These are phyloP conservation scores for Pontederia paniculata DNA, from an alignment of 176 grass and related monocot genomes.

Conservation along the genomic window DNA sequence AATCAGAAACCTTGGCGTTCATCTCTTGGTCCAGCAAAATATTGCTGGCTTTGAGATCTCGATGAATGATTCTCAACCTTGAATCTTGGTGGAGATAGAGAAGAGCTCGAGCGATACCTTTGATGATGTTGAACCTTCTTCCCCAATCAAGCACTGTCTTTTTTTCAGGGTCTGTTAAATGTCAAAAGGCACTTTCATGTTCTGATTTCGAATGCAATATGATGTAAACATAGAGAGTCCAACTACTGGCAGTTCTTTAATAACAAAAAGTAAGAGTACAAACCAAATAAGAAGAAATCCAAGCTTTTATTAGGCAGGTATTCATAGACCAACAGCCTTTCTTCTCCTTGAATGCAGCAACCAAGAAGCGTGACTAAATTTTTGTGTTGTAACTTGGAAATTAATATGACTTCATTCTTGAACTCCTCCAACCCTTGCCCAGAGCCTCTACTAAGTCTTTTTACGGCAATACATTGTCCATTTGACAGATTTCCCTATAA, in stretches of 20 bases:
- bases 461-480: background rate
- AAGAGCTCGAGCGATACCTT: slow-evolving; percentile 3
- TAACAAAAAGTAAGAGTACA: too few species aligned
- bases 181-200: background rate
- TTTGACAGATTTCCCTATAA: background rate
- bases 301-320: slow-evolving; percentile 41
- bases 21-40: background rate
- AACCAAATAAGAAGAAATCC: slow-evolving; percentile 42
- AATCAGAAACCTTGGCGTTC: background rate
- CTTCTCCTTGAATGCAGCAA: slow-evolving; percentile 22
- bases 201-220: background rate
- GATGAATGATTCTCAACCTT: slow-evolving; percentile 6
- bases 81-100: slow-evolving; percentile 3
- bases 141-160: background rate
- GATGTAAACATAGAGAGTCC: too few species aligned
- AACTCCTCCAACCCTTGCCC: slow-evolving; percentile 33
- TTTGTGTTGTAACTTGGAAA: slow-evolving; percentile 39
- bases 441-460: slow-evolving; percentile 13
- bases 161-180: background rate
- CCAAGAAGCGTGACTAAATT: slow-evolving; percentile 39
- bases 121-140: slow-evolving; percentile 2
- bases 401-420: slow-evolving; percentile 31
- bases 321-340: slow-evolving; percentile 37
- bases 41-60: slow-evolving; percentile 15
- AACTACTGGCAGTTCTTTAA: too few species aligned